Conservation (phyloP, 345 rosid species). For the Boechera divaricarpa region DNA sequence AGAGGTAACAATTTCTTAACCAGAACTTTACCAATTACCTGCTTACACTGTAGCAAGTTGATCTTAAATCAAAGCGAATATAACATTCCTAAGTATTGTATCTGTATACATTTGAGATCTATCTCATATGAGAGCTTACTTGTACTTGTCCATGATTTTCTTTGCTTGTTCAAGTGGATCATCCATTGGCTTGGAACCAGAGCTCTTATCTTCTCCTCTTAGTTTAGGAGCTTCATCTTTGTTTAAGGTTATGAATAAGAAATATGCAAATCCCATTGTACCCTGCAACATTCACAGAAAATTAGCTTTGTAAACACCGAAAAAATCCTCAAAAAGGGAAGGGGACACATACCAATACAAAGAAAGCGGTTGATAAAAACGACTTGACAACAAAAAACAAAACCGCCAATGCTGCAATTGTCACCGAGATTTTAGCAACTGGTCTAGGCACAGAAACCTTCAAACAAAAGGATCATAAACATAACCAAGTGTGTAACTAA, state of each 20-base stretch:
- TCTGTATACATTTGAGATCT: constrained; percentile 16
- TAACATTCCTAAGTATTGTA: constrained; percentile 8
- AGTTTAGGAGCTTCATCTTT: constrained; percentile 68
- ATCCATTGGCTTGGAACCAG: constrained; percentile 42
- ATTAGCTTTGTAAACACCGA: neutral
- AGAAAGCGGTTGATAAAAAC: constrained; percentile 80
- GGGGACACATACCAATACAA: constrained; percentile 65
- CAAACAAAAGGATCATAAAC: constrained; percentile 3
- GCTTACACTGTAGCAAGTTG: neutral
- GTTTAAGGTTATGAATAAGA: constrained; percentile 80
- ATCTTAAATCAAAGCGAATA: constrained; percentile 15
- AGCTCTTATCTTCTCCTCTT: constrained; percentile 45
- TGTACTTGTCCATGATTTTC: constrained; percentile 94
- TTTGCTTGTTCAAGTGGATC: constrained; percentile 82
- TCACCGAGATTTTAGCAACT: constrained; percentile 60
- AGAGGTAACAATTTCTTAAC: neutral
- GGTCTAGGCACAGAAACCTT: constrained; percentile 72
- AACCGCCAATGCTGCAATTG: constrained; percentile 54
- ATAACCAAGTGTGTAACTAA: neutral
- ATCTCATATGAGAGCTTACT: constrained; percentile 46
- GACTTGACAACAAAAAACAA: constrained; percentile 67
- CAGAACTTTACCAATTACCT: neutral
- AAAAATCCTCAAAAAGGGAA: neutral
- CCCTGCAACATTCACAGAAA: constrained; percentile 53
- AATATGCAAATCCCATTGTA: constrained; percentile 90